These are phyloP conservation scores for Sistotremastrum niveocremeum DNA, from an alignment of 768 basidiomycete species.

Conservation along the genomic window DNA sequence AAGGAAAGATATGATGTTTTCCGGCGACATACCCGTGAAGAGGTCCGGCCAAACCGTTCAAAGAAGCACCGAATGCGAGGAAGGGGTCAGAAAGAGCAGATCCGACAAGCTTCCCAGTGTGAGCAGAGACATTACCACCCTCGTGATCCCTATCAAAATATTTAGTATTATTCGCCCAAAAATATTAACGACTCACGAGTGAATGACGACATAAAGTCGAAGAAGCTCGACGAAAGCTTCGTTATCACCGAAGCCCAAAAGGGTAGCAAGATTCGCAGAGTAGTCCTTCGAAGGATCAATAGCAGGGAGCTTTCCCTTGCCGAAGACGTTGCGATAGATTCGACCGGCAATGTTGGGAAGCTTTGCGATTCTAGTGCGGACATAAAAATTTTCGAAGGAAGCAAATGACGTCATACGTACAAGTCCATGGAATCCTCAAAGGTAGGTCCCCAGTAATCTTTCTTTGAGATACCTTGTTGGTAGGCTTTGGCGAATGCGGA, in stretches of 20 bases:
- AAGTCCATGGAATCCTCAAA: slow-evolving; percentile 87
- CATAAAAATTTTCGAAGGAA: slow-evolving; percentile 2
- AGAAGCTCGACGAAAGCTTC: slow-evolving; percentile 84
- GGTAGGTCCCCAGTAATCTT: slow-evolving; percentile 92
- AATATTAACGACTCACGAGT: slow-evolving; percentile 37
- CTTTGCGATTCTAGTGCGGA: slow-evolving; percentile 70
- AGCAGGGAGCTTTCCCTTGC: slow-evolving; percentile 73
- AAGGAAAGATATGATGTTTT: too few relatives aligned
- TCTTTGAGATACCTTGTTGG: slow-evolving; percentile 81
- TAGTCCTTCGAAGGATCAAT: slow-evolving; percentile 81
- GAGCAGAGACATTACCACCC: slow-evolving; percentile 95
- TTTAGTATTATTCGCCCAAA: neutral
- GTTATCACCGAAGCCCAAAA: slow-evolving; percentile 87
- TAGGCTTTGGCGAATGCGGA: slow-evolving; percentile 96
- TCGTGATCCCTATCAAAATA: slow-evolving; percentile 69
- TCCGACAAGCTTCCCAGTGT: slow-evolving; percentile 85
- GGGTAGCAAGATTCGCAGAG: slow-evolving; percentile 74
- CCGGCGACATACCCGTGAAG: slow-evolving; percentile 53
- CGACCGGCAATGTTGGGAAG: slow-evolving; percentile 93
- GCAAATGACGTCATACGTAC: slow-evolving; percentile 22
- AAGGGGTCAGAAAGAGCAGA: slow-evolving; percentile 96
- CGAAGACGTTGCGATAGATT: slow-evolving; percentile 80
- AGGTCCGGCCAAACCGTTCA: slow-evolving; percentile 94
- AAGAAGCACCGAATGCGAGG: slow-evolving; percentile 82
- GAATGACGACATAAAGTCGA: slow-evolving; percentile 93